A percentile compares a stretch with the other conserved stretches of the same genome.
phyloP scores from a whole-genome alignment of 2,329 filamentous ascomycete genomes.

The Diaporthe capsici region DNA sequence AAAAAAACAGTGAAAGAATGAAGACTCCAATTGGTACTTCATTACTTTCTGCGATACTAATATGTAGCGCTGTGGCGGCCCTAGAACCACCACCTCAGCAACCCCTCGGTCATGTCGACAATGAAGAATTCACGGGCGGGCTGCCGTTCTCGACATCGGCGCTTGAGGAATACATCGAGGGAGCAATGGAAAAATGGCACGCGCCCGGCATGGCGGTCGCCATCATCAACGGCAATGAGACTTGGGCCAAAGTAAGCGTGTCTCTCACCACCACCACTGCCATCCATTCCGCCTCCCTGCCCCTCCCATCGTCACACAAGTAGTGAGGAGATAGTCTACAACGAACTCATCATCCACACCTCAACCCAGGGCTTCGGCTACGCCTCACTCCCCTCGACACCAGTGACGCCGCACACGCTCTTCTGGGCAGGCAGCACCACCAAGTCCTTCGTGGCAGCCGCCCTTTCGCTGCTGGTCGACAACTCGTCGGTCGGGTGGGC shows the following conservation, averaged over 20 bases:
- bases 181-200: slow-evolving; percentile 56
- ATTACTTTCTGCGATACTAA: neutral
- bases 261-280: neutral
- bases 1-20: neutral
- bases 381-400: slow-evolving; percentile 48
- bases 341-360: slow-evolving; percentile 24
- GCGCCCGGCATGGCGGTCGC: slow-evolving; percentile 64
- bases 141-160: slow-evolving; percentile 6
- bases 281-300: neutral
- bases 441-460: slow-evolving; percentile 67
- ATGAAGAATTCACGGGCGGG: neutral
- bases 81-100: neutral
- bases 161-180: slow-evolving; percentile 43
- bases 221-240: slow-evolving; percentile 61
- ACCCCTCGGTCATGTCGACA: neutral
- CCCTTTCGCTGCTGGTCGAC: slow-evolving; percentile 64
- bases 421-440: slow-evolving; percentile 70
- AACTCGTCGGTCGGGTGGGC: slow-evolving; percentile 57
- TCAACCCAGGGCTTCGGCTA: slow-evolving; percentile 56
- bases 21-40: neutral
- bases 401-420: slow-evolving; percentile 62
- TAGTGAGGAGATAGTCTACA: neutral
- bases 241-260: slow-evolving; percentile 54
- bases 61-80: neutral
- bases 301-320: no score